Conservation (phyloP, 306 rosid genomes). For the Lablab purpureus region DNA sequence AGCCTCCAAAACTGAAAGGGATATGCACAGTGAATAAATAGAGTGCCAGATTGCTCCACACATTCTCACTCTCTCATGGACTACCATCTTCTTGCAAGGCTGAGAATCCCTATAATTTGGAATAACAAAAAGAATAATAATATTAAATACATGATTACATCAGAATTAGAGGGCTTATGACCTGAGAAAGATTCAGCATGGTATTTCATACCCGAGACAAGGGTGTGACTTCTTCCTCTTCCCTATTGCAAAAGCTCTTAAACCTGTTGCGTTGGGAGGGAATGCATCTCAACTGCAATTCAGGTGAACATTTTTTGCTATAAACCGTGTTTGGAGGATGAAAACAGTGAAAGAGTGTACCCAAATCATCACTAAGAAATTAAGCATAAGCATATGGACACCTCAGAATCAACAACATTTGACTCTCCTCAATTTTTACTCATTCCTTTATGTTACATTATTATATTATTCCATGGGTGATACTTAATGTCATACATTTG, state of each 20-base stretch:
- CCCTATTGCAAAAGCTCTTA: slow-evolving; percentile 55
- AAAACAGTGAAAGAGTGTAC: slow-evolving; percentile 40
- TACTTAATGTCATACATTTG: no score
- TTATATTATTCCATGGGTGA: background rate
- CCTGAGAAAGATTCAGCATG: background rate
- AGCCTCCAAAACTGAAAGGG: slow-evolving; percentile 89
- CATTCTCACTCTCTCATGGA: slow-evolving; percentile 68
- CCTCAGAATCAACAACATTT: slow-evolving; percentile 53
- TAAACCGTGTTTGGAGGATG: slow-evolving; percentile 5
- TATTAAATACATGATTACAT: background rate
- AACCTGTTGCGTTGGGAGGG: slow-evolving; percentile 43
- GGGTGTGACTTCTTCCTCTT: slow-evolving; percentile 44
- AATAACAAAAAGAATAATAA: slow-evolving; percentile 17
- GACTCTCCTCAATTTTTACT: background rate
- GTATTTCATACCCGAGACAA: slow-evolving; percentile 51
- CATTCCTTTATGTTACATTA: no score
- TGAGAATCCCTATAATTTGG: slow-evolving; percentile 65
- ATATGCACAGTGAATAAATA: slow-evolving; percentile 81
- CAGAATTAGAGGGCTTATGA: background rate
- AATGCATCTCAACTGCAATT: slow-evolving; percentile 29
- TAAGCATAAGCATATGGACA: slow-evolving; percentile 39
- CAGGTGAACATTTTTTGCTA: background rate
- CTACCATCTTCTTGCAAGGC: slow-evolving; percentile 53
- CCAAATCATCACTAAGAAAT: background rate
- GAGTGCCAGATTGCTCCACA: slow-evolving; percentile 74